Evolutionary conservation across 345 rosid genomes (phyloP), one percentile per base, ranked within the genome.

Genomic region (Corchorus olitorius): DNA sequence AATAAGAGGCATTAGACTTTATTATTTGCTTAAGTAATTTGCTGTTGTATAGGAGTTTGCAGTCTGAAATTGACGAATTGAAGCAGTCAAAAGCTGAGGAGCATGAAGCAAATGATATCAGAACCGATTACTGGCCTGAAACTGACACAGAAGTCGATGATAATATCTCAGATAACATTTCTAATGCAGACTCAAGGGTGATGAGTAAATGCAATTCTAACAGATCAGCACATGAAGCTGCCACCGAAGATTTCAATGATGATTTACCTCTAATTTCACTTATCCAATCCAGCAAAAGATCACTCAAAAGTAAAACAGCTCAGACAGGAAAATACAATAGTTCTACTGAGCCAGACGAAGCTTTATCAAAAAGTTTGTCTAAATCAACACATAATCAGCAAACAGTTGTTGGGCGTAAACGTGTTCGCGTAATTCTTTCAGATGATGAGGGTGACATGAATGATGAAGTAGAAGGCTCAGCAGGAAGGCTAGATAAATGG

Each of bases 141-240:
- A 93, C 97, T 52, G 97, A 96, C 75, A 89, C 98, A 39, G 98
- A 91, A 81, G 94, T 82, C 72, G 89, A 84, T 75, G 87, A 78
- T 73, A 73, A 80, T 78, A 76, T 75, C 70, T 84, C 86, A 53
- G 88, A 81, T 78, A 73, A 77, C 79, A 81, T 66, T 84, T 64
- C 83, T 75, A 76, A 66, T 78, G 80, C 80, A 76, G 73, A 81
- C 82, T 82, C 87, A 75, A 82, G 83, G 17, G 73, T 77, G 49
- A 77, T 49, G n/a, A 83, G 74, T 72, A 84, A 82, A 79, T 83
- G 90, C 68, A 78, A 66, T 78, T 81, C 86, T 37, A 61, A 33
- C 70, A 66, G 70, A 70, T 82, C 88, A 48, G 76, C 81, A 79
- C 53, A 63, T 55, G 77, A 72, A 39, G 85, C 73, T 77, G 76